Evolutionary conservation across 2,329 filamentous ascomycete species (phyloP), one percentile per base, ranked within the genome.

Genomic region (Geosmithia flava): DNA sequence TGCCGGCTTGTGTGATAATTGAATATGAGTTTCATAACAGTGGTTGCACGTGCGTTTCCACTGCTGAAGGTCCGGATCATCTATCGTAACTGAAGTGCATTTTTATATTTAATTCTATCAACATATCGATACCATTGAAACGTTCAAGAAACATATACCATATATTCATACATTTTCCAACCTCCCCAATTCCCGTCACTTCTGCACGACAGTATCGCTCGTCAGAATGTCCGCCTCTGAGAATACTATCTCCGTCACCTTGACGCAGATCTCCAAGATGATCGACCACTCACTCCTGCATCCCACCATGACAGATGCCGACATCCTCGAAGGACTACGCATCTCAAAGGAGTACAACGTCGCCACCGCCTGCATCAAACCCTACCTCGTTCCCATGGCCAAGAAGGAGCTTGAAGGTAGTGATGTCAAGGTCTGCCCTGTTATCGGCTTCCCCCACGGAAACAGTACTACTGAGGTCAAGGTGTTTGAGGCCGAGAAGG

Each of bases 281-380:
- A 80, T 81, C 53, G 77, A 81, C 53, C 77, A 81, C 59, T 80
- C 76, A 13, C 69, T 82, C 16, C 67, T 81, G 1, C 76, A 80
- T 54, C 79, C 78, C 4, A 78, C 75, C 47, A 71, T 81, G 67
- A 80, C 77, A 7, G 76, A 81, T 55, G 58, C 58, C 16, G 72
- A 79, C 1, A 68, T 81, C 46, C 50, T 66, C 2, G 55, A 62
- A 1, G 77, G 76, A 3, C 68, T 81, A 1, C 53, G 62, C 10
- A 67, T 76, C 42, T 62, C 70, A 16, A 69, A 65, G 47, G 61
- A 68, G 16, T 65, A 74, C 60, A 59, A 64, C 40, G 74, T 80
- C 17, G 75, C 74, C 1, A 70, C 76, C 0, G 78, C 74, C 20
- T 81, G 77, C 56, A 58, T 81, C 20, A 81, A 81, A 53, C 75